Base-by-base conservation (phyloP, 768 basidiomycete genomes). In the Nidula microcarpa region DNA sequence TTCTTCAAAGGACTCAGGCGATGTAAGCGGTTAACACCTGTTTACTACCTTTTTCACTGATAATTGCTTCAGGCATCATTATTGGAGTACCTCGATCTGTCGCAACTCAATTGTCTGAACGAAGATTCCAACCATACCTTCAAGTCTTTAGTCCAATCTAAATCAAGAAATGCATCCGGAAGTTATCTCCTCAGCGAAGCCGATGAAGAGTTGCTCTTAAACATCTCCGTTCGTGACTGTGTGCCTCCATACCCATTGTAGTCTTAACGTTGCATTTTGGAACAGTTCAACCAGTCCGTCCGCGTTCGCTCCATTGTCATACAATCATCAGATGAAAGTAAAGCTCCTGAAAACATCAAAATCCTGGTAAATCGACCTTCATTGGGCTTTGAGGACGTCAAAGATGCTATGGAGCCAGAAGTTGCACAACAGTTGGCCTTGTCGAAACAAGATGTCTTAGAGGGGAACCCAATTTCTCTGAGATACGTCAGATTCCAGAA, bases 131-230 rank as follows among this genome's bases (percentile, higher is more conserved):
- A 58, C 0, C 82, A 87, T 63, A 71, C 75, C 35, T 62, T 90
- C 45, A 75, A 77, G 56, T 71, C 76, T 18, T 77, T 90, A 52
- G 56, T 88, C 13, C 56, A 62, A 0, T 18, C 47, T 39, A 84
- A 74, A 58, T 63, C 65, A 11, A 66, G 62, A 50, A 87, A 87
- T 65, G 73, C 70, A 1, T 60, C 71, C 32, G 39, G 52, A 16
- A 68, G 68, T 32, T 84, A 77, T 65, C 74, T 90, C 51, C 71
- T 80, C 55, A 87, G 85, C 60, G 86, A 90, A 62, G 81, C 78
- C 2, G 89, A 91, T 57, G 89, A 86, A 57, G 85, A 91, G 64
- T 74, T 91, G 6, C 68, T 91, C 23, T 53, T 91, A 47, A 87
- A 73, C 59, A 76, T 91, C 51, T 74, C 78, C n/a, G 87, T 88